Evolutionary conservation across 108 stramenopile genomes (phyloP).

Genomic region (Cyclotella sp.): DNA sequence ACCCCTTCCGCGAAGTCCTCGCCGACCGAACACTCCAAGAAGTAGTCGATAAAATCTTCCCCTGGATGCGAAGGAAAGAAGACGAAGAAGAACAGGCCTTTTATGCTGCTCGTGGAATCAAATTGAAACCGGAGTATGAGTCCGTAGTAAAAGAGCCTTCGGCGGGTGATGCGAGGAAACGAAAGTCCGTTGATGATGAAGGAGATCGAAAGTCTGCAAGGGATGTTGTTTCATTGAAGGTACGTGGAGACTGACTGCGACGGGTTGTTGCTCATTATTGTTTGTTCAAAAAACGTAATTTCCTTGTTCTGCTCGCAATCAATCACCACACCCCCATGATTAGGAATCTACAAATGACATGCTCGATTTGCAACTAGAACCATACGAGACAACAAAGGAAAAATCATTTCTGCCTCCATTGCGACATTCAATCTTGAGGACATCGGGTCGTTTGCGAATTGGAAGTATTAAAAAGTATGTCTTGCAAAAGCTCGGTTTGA

Average conservation of each 20-base stretch:
- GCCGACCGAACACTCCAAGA: slow-evolving; percentile 64
- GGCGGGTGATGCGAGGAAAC: neutral
- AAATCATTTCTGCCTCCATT: slow-evolving; percentile 33
- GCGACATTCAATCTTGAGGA: slow-evolving; percentile 24
- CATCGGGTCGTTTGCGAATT: slow-evolving; percentile 50
- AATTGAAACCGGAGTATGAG: slow-evolving; percentile 47
- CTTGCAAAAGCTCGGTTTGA: slow-evolving; percentile 39
- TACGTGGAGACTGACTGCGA: neutral
- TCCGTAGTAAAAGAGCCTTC: slow-evolving; percentile 4
- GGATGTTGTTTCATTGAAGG: slow-evolving; percentile 16
- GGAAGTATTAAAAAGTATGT: slow-evolving; percentile 54
- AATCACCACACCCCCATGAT: neutral
- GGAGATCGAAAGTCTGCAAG: slow-evolving; percentile 11
- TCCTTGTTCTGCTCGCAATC: neutral
- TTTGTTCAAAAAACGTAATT: slow-evolving; percentile 6
- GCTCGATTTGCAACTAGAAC: slow-evolving; percentile 36
- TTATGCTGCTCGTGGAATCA: slow-evolving; percentile 52
- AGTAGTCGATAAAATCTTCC: slow-evolving; percentile 63
- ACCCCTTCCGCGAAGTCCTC: slow-evolving; percentile 52
- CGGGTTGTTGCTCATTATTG: neutral
- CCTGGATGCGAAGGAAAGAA: slow-evolving; percentile 49
- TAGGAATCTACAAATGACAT: slow-evolving; percentile 22
- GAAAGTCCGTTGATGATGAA: slow-evolving; percentile 22
- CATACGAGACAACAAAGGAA: slow-evolving; percentile 4
- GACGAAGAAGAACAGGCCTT: slow-evolving; percentile 50